Conservation (phyloP, 176 grass and related monocot genomes). For the Triticum monococcum region DNA sequence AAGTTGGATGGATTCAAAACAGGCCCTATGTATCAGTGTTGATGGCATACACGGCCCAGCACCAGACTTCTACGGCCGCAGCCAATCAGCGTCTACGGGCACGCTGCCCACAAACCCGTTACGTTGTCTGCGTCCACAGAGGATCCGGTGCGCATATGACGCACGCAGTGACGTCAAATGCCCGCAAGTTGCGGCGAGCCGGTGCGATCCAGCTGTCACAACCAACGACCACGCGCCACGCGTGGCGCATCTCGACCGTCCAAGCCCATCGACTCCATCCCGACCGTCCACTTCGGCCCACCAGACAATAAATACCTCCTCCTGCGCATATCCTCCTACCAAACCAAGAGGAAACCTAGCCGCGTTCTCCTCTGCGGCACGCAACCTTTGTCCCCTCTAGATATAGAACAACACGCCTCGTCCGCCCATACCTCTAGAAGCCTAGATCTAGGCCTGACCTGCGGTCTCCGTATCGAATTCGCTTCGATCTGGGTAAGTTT, state of each 20-base stretch:
- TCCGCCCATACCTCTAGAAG: background rate
- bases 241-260: background rate
- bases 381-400: background rate
- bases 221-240: conserved; percentile 11
- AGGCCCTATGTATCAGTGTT: no score
- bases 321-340: background rate
- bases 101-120: fast-evolving
- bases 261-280: background rate
- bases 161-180: conserved; percentile 51
- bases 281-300: background rate
- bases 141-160: conserved; percentile 27
- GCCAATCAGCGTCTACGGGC: background rate
- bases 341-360: background rate
- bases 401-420: background rate
- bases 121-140: background rate
- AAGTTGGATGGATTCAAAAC: no score
- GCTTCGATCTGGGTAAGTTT: background rate
- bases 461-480: background rate
- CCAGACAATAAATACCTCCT: conserved; percentile 39
- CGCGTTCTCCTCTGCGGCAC: background rate
- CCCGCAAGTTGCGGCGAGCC: conserved; percentile 19
- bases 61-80: background rate
- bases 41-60: background rate
- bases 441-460: background rate
- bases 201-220: conserved; percentile 30